These are phyloP conservation scores for Cytidiella melzeri DNA, from an alignment of 768 basidiomycete genomes.

Conservation along the genomic window DNA sequence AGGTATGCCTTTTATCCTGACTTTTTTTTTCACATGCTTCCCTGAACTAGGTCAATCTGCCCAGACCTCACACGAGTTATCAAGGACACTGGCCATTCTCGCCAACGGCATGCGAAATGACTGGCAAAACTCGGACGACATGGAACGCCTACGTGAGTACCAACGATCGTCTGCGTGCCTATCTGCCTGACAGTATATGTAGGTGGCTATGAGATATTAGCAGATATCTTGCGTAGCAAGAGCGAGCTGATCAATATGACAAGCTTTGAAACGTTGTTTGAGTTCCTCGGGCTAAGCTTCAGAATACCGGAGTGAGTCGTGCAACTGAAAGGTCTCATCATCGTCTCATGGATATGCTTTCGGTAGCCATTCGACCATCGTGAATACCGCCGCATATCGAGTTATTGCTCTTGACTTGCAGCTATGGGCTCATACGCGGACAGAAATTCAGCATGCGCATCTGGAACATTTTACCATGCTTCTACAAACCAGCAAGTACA, in stretches of 20 bases:
- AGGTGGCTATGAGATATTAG: conserved; percentile 89
- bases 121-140: conserved; percentile 94
- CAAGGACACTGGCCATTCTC: conserved; percentile 63
- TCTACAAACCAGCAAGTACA: conserved; percentile 63
- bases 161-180: background rate
- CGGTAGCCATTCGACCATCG: conserved; percentile 69
- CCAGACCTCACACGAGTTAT: conserved; percentile 74
- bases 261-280: conserved; percentile 76
- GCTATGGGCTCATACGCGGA: conserved; percentile 71
- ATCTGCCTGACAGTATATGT: background rate
- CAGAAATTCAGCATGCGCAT: conserved; percentile 73
- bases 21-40: no score
- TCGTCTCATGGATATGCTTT: background rate
- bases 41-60: no score
- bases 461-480: conserved; percentile 79
- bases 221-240: conserved; percentile 67
- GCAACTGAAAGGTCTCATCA: background rate
- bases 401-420: conserved; percentile 86
- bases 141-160: conserved; percentile 76
- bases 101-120: conserved; percentile 74
- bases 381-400: conserved; percentile 76
- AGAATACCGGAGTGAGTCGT: conserved; percentile 68
- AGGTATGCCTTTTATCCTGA: conserved; percentile 51
- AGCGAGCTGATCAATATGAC: conserved; percentile 71
- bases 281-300: conserved; percentile 83